phyloP scores from a whole-genome alignment of 495 filamentous ascomycete species.

The Neurospora tetrasperma region DNA sequence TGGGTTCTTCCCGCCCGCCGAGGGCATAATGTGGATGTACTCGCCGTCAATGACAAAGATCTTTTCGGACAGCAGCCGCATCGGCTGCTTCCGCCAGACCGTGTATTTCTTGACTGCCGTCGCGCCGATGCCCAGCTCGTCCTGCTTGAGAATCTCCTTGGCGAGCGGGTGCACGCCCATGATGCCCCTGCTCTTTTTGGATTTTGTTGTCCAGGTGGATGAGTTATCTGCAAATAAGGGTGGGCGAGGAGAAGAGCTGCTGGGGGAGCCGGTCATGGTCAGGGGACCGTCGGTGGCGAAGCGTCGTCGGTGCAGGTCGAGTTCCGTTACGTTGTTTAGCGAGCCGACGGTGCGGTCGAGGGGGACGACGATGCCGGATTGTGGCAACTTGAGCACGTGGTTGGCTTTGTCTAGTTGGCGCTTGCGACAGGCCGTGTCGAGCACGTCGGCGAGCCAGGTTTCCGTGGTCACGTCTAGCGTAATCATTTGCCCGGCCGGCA shows the following conservation, averaged over 20 bases:
- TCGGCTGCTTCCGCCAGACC: slow-evolving; percentile 86
- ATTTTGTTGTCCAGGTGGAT: slow-evolving; percentile 58
- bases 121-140: slow-evolving; percentile 51
- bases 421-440: slow-evolving; percentile 82
- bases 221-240: slow-evolving; percentile 51
- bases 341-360: slow-evolving; percentile 85
- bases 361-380: slow-evolving; percentile 69
- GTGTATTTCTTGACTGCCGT: slow-evolving; percentile 71
- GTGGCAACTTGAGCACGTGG: slow-evolving; percentile 78
- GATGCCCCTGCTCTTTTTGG: slow-evolving; percentile 26
- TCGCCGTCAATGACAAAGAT: slow-evolving; percentile 88
- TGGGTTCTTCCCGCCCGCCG: slow-evolving; percentile 37
- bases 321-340: slow-evolving; percentile 68
- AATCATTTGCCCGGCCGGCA: slow-evolving; percentile 48
- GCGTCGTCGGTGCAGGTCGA: slow-evolving; percentile 79
- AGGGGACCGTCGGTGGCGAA: slow-evolving; percentile 73
- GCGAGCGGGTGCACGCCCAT: slow-evolving; percentile 65
- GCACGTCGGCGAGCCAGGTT: slow-evolving; percentile 86
- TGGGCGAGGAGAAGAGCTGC: slow-evolving; percentile 70
- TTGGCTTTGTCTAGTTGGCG: slow-evolving; percentile 83
- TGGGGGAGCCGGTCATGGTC: slow-evolving; percentile 66
- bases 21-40: slow-evolving; percentile 88
- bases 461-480: slow-evolving; percentile 82
- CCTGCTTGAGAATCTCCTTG: slow-evolving; percentile 54
- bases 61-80: slow-evolving; percentile 79